Conservation (phyloP, 371 early-diverging fungal species). For the Mortierella sp. region DNA sequence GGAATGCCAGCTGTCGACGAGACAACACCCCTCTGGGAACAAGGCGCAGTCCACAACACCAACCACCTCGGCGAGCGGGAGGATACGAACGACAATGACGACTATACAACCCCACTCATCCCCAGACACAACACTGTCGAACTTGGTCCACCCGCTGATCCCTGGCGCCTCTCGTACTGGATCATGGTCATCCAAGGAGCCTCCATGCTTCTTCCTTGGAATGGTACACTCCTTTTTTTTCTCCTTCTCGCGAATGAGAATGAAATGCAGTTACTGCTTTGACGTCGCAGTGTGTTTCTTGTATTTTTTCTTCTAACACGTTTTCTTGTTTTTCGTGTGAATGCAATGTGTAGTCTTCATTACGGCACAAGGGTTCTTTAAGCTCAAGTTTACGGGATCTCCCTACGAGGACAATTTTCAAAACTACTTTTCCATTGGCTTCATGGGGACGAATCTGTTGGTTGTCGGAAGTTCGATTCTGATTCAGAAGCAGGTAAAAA, state of each 20-base stretch:
- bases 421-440: constrained; percentile 82
- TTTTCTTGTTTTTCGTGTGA: too few relatives aligned
- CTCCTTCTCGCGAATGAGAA: not conserved
- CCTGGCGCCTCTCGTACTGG: constrained; percentile 58
- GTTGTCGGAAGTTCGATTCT: constrained; percentile 70
- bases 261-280: too few relatives aligned
- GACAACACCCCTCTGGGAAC: constrained; percentile 40
- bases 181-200: constrained; percentile 81
- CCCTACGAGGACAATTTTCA: constrained; percentile 76
- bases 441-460: constrained; percentile 72
- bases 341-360: constrained; percentile 71
- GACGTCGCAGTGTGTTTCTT: too few relatives aligned
- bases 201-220: constrained; percentile 87
- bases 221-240: constrained; percentile 64
- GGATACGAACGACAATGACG: constrained; percentile 16
- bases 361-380: constrained; percentile 83
- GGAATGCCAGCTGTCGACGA: constrained; percentile 34
- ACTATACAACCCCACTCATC: constrained; percentile 1
- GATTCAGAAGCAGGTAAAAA: constrained; percentile 72
- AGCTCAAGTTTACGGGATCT: constrained; percentile 71
- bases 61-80: constrained; percentile 28
- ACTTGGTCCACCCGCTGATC: constrained; percentile 51
- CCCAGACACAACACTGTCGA: constrained; percentile 28
- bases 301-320: too few relatives aligned
- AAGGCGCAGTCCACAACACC: constrained; percentile 26